Percentiles rank a stretch among this genome's conserved stretches.
These are phyloP conservation scores for Aureobasidium melanogenum DNA, from an alignment of 2,329 filamentous ascomycete genomes.

Conservation along the genomic window DNA sequence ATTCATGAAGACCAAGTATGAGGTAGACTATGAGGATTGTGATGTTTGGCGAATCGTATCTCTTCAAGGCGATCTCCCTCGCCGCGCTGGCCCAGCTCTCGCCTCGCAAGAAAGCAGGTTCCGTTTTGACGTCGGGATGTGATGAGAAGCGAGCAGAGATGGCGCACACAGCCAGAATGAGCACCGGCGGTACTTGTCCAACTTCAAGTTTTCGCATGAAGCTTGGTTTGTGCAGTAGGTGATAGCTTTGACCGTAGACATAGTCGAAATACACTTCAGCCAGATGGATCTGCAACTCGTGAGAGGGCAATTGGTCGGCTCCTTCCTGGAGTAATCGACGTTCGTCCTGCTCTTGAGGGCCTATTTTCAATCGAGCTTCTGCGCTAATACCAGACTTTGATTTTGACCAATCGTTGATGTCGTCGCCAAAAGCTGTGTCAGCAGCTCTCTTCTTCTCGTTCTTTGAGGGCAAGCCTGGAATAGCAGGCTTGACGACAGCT, in stretches of 20 bases:
- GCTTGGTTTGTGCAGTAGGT: conserved; percentile 90
- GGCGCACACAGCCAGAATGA: conserved; percentile 89
- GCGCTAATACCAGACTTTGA: conserved; percentile 21
- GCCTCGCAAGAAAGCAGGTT: conserved; percentile 75
- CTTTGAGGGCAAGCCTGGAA: conserved; percentile 48
- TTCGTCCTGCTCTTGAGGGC: conserved; percentile 48
- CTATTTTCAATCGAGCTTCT: conserved; percentile 35
- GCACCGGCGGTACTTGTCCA: conserved; percentile 75
- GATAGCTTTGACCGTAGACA: conserved; percentile 90
- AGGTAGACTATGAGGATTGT: conserved; percentile 88
- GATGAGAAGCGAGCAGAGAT: conserved; percentile 91
- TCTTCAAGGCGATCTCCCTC: conserved; percentile 74
- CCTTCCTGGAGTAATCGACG: conserved; percentile 73
- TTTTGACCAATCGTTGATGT: conserved; percentile 73
- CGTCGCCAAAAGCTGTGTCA: conserved; percentile 78
- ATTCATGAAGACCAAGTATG: conserved; percentile 84
- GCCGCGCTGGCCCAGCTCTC: conserved; percentile 85
- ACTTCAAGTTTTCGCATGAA: conserved; percentile 83
- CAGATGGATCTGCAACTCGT: conserved; percentile 86
- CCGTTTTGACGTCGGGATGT: conserved; percentile 68
- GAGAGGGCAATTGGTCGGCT: conserved; percentile 68
- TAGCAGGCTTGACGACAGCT: conserved; percentile 75
- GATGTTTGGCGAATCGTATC: conserved; percentile 92
- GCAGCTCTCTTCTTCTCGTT: conserved; percentile 66
- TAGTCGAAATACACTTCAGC: conserved; percentile 94